Conservation (phyloP, 208 protist genomes). For the Naegleria fowleri region DNA sequence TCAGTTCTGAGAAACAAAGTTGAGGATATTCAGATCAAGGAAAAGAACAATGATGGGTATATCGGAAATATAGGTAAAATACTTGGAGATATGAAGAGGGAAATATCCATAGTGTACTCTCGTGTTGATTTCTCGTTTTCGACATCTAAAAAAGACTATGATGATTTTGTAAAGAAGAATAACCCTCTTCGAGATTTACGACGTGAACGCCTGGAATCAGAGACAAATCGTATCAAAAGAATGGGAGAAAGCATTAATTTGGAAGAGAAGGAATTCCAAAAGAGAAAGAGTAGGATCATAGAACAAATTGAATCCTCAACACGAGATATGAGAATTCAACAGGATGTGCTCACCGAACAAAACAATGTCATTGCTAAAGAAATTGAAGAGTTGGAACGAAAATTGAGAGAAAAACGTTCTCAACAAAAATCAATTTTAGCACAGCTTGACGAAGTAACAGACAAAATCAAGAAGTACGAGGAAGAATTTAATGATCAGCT, state of each 20-base stretch:
- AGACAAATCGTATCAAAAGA: neutral
- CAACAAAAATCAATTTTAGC: neutral
- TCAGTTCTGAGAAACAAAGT: neutral
- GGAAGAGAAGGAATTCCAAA: neutral
- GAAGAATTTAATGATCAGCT: neutral
- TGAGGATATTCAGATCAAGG: neutral
- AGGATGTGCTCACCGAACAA: neutral
- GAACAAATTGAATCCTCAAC: neutral
- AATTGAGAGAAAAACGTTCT: neutral
- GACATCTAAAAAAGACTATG: neutral
- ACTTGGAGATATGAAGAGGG: neutral
- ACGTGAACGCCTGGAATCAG: neutral
- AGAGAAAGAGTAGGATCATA: neutral
- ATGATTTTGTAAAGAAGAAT: slow-evolving; percentile 2
- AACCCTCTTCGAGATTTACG: neutral
- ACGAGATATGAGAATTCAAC: neutral
- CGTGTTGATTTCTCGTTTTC: neutral
- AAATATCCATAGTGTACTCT: neutral
- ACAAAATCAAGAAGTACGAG: neutral
- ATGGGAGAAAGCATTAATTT: neutral
- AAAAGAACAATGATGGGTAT: neutral
- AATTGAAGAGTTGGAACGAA: neutral
- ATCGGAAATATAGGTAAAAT: neutral
- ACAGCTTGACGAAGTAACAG: neutral
- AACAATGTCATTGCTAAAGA: neutral